These are phyloP conservation scores for Cystofilobasidium ferigula DNA, from an alignment of 768 basidiomycete species.

Conservation along the genomic window DNA sequence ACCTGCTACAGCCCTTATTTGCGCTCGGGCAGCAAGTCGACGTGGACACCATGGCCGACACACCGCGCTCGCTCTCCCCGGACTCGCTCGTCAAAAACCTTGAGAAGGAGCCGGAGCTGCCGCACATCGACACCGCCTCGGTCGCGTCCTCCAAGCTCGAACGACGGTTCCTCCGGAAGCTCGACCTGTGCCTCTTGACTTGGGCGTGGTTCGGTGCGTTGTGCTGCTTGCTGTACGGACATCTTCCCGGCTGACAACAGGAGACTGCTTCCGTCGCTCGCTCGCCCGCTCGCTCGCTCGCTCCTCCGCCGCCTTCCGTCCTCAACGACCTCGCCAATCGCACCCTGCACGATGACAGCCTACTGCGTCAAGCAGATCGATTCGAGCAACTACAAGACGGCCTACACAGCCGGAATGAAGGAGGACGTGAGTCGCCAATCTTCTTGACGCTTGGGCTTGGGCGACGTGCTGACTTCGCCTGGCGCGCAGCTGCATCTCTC, in stretches of 20 bases:
- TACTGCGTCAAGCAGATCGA: slow-evolving; percentile 25
- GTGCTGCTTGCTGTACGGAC: background rate
- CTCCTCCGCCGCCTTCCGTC: background rate
- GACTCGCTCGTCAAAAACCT: background rate
- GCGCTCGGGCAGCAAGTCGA: background rate
- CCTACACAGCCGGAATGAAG: slow-evolving; percentile 31
- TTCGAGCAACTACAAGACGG: slow-evolving; percentile 29
- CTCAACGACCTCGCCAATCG: background rate
- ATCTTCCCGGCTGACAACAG: background rate
- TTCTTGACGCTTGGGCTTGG: background rate
- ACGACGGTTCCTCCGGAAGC: slow-evolving; percentile 15
- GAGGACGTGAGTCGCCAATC: slow-evolving; percentile 25
- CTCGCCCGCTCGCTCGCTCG: background rate
- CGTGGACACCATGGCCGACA: too few relatives aligned
- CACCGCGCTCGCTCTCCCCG: background rate
- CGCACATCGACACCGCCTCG: background rate
- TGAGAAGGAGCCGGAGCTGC: background rate
- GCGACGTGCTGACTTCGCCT: background rate
- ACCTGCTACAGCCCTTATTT: too few relatives aligned
- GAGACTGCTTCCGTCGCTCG: background rate
- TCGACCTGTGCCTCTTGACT: slow-evolving; percentile 18
- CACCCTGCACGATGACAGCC: background rate
- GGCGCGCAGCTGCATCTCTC: slow-evolving; percentile 25
- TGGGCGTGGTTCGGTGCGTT: slow-evolving; percentile 26
- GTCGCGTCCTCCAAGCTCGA: background rate